Evolutionary conservation across 768 basidiomycete genomes (phyloP).

Genomic region (Leccinum longicurvipes): DNA sequence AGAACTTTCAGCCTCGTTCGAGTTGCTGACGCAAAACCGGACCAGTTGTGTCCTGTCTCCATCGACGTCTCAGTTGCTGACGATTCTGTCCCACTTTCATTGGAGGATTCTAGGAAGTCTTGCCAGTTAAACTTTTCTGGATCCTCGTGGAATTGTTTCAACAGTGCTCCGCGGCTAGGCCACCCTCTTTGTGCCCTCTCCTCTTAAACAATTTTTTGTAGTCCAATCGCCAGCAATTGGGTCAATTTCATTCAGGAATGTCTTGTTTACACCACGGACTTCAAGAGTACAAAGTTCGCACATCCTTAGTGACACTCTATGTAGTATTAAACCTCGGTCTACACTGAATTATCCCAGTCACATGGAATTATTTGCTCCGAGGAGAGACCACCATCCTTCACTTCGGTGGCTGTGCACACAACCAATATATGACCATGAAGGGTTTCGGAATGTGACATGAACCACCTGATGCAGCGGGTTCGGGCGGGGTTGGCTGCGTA

Average conservation of each 20-base stretch:
- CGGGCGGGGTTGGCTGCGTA: constrained; percentile 43
- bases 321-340: constrained; percentile 87
- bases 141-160: constrained; percentile 73
- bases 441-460: constrained; percentile 42
- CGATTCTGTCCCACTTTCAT: background rate
- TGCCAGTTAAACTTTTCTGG: constrained; percentile 83
- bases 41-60: too few relatives aligned
- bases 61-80: background rate
- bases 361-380: constrained; percentile 77
- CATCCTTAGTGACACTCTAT: constrained; percentile 85
- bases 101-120: constrained; percentile 53
- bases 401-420: constrained; percentile 32
- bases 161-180: constrained; percentile 35
- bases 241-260: constrained; percentile 80
- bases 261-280: constrained; percentile 92
- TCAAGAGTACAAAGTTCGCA: constrained; percentile 86
- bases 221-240: constrained; percentile 71
- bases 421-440: constrained; percentile 36
- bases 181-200: constrained; percentile 21
- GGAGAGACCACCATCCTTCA: constrained; percentile 81
- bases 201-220: constrained; percentile 88
- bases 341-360: constrained; percentile 79
- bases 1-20: too few relatives aligned
- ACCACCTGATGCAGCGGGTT: constrained; percentile 27
- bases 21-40: too few relatives aligned